Conservation (phyloP, 495 filamentous ascomycete species). For the Lasiosphaeris hirsuta region DNA sequence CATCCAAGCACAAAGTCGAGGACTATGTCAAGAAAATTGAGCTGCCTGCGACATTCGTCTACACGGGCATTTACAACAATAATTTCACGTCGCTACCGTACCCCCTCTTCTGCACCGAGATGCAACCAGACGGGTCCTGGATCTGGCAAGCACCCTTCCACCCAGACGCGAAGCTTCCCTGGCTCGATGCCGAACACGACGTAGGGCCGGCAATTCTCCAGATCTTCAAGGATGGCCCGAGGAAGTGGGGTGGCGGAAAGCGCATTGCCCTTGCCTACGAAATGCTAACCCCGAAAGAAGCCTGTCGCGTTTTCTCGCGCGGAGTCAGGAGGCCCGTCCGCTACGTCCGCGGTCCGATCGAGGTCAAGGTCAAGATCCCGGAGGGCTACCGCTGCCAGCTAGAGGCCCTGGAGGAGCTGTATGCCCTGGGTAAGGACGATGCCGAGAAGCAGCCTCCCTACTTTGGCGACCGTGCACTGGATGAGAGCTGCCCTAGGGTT, state of each 20-base stretch:
- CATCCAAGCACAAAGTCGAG: conserved; percentile 85
- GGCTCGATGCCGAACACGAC: conserved; percentile 96
- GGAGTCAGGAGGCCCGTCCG: conserved; percentile 74
- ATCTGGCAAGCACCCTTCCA: conserved; percentile 95
- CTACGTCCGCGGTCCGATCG: conserved; percentile 74
- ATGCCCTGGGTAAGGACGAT: conserved; percentile 56
- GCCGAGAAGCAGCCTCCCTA: conserved; percentile 50
- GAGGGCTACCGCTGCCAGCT: conserved; percentile 88
- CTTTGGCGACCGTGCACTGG: conserved; percentile 51
- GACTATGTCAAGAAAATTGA: conserved; percentile 82
- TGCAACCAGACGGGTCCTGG: conserved; percentile 78
- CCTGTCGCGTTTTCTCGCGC: conserved; percentile 71
- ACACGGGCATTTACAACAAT: conserved; percentile 97
- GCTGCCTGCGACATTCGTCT: conserved; percentile 86
- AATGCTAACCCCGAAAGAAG: conserved; percentile 77
- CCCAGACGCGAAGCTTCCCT: conserved; percentile 81
- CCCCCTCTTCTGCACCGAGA: conserved; percentile 90
- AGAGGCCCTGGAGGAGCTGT: conserved; percentile 65
- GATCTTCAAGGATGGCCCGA: conserved; percentile 88
- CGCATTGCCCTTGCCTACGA: conserved; percentile 93
- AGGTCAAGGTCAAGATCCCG: conserved; percentile 82
- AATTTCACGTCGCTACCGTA: conserved; percentile 95
- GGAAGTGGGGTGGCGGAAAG: conserved; percentile 86
- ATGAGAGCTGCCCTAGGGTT: conserved; percentile 61
- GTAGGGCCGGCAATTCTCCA: conserved; percentile 92